These are phyloP conservation scores for Bolboschoenus planiculmis DNA, from an alignment of 176 grass and related monocot genomes.

Conservation along the genomic window DNA sequence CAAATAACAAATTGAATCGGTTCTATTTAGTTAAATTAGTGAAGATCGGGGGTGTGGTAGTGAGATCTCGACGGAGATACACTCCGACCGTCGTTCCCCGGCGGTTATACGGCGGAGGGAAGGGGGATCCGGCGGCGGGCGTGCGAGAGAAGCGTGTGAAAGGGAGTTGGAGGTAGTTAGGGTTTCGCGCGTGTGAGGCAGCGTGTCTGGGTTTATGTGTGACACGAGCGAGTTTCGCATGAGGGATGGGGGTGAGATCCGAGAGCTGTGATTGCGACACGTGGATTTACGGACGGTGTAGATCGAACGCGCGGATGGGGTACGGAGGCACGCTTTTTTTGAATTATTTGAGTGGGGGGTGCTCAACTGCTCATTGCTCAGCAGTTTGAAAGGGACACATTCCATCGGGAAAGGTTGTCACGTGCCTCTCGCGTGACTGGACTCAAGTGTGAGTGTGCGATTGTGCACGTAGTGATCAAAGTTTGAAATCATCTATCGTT, in stretches of 20 bases:
- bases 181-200: conserved; percentile 48
- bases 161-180: conserved; percentile 6
- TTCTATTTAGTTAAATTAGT: not conserved
- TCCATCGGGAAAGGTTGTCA: too few species aligned
- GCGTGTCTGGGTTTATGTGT: conserved; percentile 41
- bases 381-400: too few species aligned
- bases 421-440: too few species aligned
- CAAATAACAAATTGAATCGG: not conserved
- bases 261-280: conserved; percentile 30
- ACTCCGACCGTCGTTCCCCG: not conserved
- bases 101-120: conserved; percentile 20
- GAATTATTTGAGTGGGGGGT: too few species aligned
- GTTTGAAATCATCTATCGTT: too few species aligned
- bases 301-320: conserved; percentile 30
- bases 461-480: too few species aligned
- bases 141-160: not conserved
- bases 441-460: too few species aligned
- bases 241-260: not conserved
- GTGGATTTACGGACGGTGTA: conserved; percentile 20
- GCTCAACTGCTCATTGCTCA: too few species aligned
- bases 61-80: not conserved
- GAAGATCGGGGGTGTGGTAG: not conserved
- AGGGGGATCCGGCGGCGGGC: not conserved
- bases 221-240: conserved; percentile 37
- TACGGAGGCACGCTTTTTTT: too few species aligned